Evolutionary conservation across 352 stramenopile species (phyloP).

Genomic region (Globisporangium mamillatum): DNA sequence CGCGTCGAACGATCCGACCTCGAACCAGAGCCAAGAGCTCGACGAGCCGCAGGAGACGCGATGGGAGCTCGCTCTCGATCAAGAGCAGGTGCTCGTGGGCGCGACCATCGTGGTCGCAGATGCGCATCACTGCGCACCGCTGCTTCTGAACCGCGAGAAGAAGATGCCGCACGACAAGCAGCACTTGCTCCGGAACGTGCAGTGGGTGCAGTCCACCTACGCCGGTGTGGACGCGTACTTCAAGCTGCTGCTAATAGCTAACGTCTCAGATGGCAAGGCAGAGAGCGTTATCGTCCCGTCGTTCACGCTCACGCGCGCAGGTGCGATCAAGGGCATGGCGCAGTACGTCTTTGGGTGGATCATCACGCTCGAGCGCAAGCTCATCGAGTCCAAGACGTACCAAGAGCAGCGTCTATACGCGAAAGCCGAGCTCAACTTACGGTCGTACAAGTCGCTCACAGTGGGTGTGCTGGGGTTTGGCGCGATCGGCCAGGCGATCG

Average conservation of each 20-base stretch:
- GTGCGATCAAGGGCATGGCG: slow-evolving; percentile 39
- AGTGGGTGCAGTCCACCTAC: slow-evolving; percentile 56
- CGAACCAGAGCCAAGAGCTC: slow-evolving; percentile 7
- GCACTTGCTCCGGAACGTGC: slow-evolving; percentile 41
- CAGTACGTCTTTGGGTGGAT: slow-evolving; percentile 28
- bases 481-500: slow-evolving; percentile 61
- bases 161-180: slow-evolving; percentile 32
- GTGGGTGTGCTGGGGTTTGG: slow-evolving; percentile 60
- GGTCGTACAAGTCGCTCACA: slow-evolving; percentile 38
- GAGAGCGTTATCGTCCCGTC: slow-evolving; percentile 12
- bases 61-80: slow-evolving; percentile 29
- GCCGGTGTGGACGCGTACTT: slow-evolving; percentile 49
- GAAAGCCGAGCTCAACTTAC: slow-evolving; percentile 37
- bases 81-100: slow-evolving; percentile 30
- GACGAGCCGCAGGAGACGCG: slow-evolving; percentile 5
- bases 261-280: slow-evolving; percentile 7
- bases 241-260: slow-evolving; percentile 12
- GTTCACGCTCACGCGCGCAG: slow-evolving; percentile 48
- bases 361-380: slow-evolving; percentile 25
- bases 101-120: slow-evolving; percentile 35
- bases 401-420: slow-evolving; percentile 32
- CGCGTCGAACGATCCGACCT: neutral
- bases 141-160: slow-evolving; percentile 33
- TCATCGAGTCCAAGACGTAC: slow-evolving; percentile 35
- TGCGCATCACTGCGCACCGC: slow-evolving; percentile 23